Conservation (phyloP, 345 rosid species). For the Camelina hispida region DNA sequence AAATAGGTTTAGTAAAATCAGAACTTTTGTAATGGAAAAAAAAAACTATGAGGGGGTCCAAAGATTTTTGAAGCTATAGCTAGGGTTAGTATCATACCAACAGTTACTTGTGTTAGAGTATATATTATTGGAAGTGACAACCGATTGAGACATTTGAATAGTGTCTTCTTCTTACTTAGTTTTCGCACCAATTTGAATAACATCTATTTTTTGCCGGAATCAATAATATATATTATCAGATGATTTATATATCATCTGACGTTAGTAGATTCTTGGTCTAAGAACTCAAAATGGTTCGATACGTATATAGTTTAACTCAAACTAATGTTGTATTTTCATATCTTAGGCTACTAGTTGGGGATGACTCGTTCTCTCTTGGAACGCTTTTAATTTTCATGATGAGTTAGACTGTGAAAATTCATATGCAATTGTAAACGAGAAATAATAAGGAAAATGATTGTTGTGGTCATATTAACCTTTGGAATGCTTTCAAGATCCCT, state of each 20-base stretch:
- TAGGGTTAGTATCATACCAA: slow-evolving; percentile 48
- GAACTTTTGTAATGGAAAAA: slow-evolving; percentile 17
- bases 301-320: background rate
- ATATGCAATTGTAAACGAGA: background rate
- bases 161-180: slow-evolving; percentile 31
- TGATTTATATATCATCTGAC: background rate
- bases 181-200: slow-evolving; percentile 20
- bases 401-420: slow-evolving; percentile 3
- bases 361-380: background rate
- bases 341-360: slow-evolving; percentile 1
- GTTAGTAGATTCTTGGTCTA: background rate
- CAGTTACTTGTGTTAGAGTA: slow-evolving; percentile 42
- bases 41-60: slow-evolving; percentile 39
- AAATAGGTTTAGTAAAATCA: slow-evolving; percentile 41
- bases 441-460: background rate
- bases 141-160: slow-evolving; percentile 55
- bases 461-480: slow-evolving; percentile 10
- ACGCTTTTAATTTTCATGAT: background rate
- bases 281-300: background rate
- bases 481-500: slow-evolving; percentile 31
- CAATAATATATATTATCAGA: background rate
- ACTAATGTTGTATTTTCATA: background rate
- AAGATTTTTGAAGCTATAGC: slow-evolving; percentile 40
- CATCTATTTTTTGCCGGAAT: background rate
- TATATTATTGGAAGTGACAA: slow-evolving; percentile 56